Conservation (phyloP, 2,329 filamentous ascomycete species). For the Colletotrichum gigasporum region DNA sequence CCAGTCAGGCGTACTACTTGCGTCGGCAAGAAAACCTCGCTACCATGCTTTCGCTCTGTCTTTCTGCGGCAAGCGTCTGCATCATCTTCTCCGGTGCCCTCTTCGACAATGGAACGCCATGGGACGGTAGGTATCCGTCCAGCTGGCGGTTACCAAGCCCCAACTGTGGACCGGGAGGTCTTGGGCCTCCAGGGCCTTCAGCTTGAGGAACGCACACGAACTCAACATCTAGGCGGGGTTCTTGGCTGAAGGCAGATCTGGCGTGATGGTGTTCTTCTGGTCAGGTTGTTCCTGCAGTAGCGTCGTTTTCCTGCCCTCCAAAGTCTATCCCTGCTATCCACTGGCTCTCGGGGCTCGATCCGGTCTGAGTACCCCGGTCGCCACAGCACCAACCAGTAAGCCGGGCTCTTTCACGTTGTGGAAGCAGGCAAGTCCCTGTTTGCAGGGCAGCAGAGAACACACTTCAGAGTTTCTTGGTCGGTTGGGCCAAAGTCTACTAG, state of each 20-base stretch:
- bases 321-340: slow-evolving; percentile 15
- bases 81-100: background rate
- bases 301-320: slow-evolving; percentile 4
- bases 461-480: background rate
- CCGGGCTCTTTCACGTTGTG: background rate
- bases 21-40: slow-evolving; percentile 1
- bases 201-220: background rate
- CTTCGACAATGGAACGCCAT: too few species aligned
- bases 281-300: slow-evolving; percentile 30
- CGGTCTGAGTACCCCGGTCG: slow-evolving; percentile 7
- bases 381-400: slow-evolving; percentile 18
- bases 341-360: slow-evolving; percentile 6
- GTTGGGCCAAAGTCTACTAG: background rate
- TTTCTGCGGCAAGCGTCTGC: background rate
- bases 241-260: slow-evolving; percentile 6
- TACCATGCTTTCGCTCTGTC: background rate
- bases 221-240: background rate
- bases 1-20: background rate
- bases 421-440: slow-evolving; percentile 13
- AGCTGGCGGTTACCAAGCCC: background rate
- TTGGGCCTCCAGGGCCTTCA: background rate
- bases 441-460: background rate
- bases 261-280: slow-evolving; percentile 13
- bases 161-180: background rate
- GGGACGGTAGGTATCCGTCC: too few species aligned